Evolutionary conservation across 305 asterid genomes (phyloP).

Genomic region (Lippia alba): DNA sequence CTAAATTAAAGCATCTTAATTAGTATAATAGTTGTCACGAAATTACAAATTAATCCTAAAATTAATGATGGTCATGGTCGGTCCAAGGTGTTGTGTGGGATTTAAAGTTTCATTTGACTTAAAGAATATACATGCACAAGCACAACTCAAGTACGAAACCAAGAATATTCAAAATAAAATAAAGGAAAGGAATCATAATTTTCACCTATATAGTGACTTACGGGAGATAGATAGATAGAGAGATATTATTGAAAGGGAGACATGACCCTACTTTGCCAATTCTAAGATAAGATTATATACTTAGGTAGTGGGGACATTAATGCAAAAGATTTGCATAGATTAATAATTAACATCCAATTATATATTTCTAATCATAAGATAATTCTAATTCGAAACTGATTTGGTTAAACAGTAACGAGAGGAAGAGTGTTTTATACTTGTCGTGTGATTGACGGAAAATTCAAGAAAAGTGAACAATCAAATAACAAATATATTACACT

Average conservation of each 20-base stretch:
- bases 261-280: constrained; percentile 31
- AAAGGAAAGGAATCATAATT: constrained; percentile 55
- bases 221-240: constrained; percentile 45
- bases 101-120: constrained; percentile 50
- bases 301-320: constrained; percentile 39
- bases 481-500: too few species aligned
- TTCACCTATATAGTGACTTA: constrained; percentile 42
- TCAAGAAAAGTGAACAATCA: too few species aligned
- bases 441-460: too few species aligned
- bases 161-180: constrained; percentile 67
- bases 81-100: constrained; percentile 31
- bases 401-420: too few species aligned
- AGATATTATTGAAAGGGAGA: constrained; percentile 43
- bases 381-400: too few species aligned
- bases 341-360: constrained; percentile 52
- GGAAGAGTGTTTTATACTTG: too few species aligned
- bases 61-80: constrained; percentile 11
- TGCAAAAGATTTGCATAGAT: constrained; percentile 36
- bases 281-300: constrained; percentile 46
- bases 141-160: constrained; percentile 58
- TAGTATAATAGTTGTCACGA: constrained; percentile 3
- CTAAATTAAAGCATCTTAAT: constrained; percentile 31
- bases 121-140: constrained; percentile 31
- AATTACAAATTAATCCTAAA: constrained; percentile 39
- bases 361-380: constrained; percentile 40